Conservation (phyloP, 768 basidiomycete genomes). For the Leccinum obscurum region DNA sequence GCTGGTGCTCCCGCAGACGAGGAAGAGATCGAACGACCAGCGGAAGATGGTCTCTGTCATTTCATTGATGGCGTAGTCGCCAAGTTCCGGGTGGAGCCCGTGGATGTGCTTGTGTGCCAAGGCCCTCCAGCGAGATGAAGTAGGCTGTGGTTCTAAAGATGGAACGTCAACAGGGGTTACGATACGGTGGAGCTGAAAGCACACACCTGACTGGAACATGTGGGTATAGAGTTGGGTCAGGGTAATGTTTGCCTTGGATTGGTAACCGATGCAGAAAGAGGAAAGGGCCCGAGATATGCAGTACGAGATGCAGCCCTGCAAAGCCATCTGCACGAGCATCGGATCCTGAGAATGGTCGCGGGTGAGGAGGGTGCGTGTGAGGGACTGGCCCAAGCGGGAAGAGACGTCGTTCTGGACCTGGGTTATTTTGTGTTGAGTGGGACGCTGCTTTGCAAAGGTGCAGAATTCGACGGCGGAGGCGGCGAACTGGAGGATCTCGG, state of each 20-base stretch:
- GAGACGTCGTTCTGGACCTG: conserved; percentile 61
- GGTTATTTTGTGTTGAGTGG: conserved; percentile 40
- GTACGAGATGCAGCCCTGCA: conserved; percentile 69
- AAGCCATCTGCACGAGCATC: conserved; percentile 70
- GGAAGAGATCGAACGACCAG: conserved; percentile 68
- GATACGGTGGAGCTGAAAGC: neutral
- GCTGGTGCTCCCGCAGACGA: conserved; percentile 58
- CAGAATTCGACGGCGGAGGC: conserved; percentile 72
- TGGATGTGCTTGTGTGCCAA: conserved; percentile 71
- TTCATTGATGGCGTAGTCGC: conserved; percentile 67
- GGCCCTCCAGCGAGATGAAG: conserved; percentile 75
- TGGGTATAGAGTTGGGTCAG: conserved; percentile 60
- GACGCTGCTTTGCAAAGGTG: conserved; percentile 46
- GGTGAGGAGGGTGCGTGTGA: conserved; percentile 59
- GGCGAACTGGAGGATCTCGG: conserved; percentile 78
- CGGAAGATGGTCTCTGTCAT: conserved; percentile 73
- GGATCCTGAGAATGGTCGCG: conserved; percentile 76
- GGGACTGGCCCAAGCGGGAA: conserved; percentile 59
- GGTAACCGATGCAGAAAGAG: conserved; percentile 73
- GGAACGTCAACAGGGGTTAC: conserved; percentile 15
- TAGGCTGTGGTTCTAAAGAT: conserved; percentile 67
- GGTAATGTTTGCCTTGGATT: conserved; percentile 65
- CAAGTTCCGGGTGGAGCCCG: conserved; percentile 62
- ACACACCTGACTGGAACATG: conserved; percentile 55
- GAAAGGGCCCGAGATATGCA: conserved; percentile 68